Conservation (phyloP, 1,284 basidiomycete genomes). For the Agaricales sp. region DNA sequence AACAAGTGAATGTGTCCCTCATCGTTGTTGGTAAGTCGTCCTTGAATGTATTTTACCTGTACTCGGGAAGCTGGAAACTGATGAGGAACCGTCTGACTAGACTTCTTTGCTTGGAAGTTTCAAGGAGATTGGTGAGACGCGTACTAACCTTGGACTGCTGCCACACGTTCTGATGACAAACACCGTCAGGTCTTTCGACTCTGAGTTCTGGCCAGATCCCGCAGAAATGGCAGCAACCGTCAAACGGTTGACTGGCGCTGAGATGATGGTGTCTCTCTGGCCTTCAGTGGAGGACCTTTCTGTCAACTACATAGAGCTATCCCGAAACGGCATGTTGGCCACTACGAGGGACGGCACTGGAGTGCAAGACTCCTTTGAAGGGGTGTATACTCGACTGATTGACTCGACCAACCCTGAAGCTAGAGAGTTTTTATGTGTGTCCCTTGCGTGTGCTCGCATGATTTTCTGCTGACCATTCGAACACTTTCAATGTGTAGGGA, state of each 20-base stretch:
- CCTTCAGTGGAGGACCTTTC: conserved; percentile 31
- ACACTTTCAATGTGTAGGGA: conserved; percentile 18
- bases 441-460: not conserved
- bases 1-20: conserved; percentile 27
- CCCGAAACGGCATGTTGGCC: conserved; percentile 24
- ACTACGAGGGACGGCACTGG: conserved; percentile 30
- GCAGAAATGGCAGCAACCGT: conserved; percentile 25
- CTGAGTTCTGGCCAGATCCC: conserved; percentile 27
- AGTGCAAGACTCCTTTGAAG: conserved; percentile 27
- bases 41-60: too few species aligned
- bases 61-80: not conserved
- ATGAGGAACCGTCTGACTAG: conserved; percentile 12
- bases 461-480: too few species aligned
- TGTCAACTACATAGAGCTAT: conserved; percentile 24
- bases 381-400: conserved; percentile 27
- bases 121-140: conserved; percentile 28
- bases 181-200: conserved; percentile 26
- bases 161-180: not conserved
- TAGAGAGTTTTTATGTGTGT: conserved; percentile 22
- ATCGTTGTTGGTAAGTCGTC: conserved; percentile 26
- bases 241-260: conserved; percentile 29
- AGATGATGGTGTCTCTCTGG: conserved; percentile 34
- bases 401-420: conserved; percentile 23
- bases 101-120: conserved; percentile 32
- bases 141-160: not conserved